Evolutionary conservation across 345 rosid genomes (phyloP), one percentile per base, ranked within the genome.

Genomic region (Garcia nutans): DNA sequence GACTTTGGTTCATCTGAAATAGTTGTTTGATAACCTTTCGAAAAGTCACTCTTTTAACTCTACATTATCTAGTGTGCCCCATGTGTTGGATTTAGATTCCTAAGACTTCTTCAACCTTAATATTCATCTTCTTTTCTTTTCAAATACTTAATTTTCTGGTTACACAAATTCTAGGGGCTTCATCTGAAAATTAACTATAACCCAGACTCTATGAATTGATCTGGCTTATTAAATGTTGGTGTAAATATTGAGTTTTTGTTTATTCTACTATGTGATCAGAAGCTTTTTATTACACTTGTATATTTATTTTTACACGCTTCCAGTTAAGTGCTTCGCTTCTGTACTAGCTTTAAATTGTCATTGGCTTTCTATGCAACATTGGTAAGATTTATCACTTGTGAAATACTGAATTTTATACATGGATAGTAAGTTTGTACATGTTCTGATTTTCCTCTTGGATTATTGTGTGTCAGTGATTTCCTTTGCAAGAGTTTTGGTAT

Each of bases 31-130:
- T 70, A 10, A 70, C 72, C 55, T 80, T 61, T 67, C 31, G 31
- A 45, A 63, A 77, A 70, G 63, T 55, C 62, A 57, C 41, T 49
- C 42, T 61, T 47, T 65, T 19, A 42, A 50, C 60, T 79, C 79
- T 63, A 11, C 22, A 62, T 71, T 74, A 76, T 49, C 56, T 67
- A 8, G 45, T 55, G 45, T 65, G 67, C 65, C 55, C 77, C 57
- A 58, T 77, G 73, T 77, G 45, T 79, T 55, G 65, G 69, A 72
- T 75, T 74, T 55, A 62, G 69, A 72, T 75, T 72, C 79, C 84
- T 79, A 64, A 72, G 81, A 78, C 84, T 74, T 55, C 59, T 69
- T 70, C 65, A 22, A 59, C 13, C 68, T 19, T 67, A 23, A 15
- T 66, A 3, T 41, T 55, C 58, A 55, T 56, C 63, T 23, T 55